phyloP scores from a whole-genome alignment of 768 basidiomycete genomes.

The Pleurotus tuoliensis region DNA sequence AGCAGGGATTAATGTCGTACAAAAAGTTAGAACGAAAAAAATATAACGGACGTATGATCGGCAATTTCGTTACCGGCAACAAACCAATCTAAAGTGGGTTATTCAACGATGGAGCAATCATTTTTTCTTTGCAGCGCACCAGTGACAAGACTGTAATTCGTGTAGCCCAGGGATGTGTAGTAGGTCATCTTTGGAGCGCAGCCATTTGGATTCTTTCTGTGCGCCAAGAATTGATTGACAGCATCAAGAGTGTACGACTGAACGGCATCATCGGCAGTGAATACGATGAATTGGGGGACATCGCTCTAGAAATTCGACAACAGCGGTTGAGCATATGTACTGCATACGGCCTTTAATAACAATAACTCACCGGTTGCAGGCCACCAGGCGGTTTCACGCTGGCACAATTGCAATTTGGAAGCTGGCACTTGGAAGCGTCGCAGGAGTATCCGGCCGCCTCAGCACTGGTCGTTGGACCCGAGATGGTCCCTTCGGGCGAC shows the following conservation, averaged over 20 bases:
- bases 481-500: slow-evolving; percentile 38
- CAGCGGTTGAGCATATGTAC: neutral
- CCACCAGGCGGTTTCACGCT: slow-evolving; percentile 73
- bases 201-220: slow-evolving; percentile 74
- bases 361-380: slow-evolving; percentile 49
- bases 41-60: slow-evolving; percentile 59
- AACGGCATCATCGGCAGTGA: slow-evolving; percentile 74
- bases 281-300: slow-evolving; percentile 65
- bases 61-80: slow-evolving; percentile 83
- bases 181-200: slow-evolving; percentile 77
- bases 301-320: slow-evolving; percentile 35
- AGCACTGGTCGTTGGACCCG: slow-evolving; percentile 47
- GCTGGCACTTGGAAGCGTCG: slow-evolving; percentile 57
- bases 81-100: slow-evolving; percentile 53
- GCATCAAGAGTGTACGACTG: slow-evolving; percentile 74
- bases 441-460: slow-evolving; percentile 68
- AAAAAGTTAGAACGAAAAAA: slow-evolving; percentile 4
- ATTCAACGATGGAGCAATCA: too few species aligned
- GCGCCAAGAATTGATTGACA: slow-evolving; percentile 70
- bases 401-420: slow-evolving; percentile 72
- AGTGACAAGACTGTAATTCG: slow-evolving; percentile 73
- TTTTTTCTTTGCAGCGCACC: slow-evolving; percentile 23
- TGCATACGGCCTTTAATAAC: neutral
- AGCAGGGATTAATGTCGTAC: slow-evolving; percentile 1
- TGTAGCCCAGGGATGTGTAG: slow-evolving; percentile 66